Conservation (phyloP, 169 alveolate species). For the Plasmodium sp. region DNA sequence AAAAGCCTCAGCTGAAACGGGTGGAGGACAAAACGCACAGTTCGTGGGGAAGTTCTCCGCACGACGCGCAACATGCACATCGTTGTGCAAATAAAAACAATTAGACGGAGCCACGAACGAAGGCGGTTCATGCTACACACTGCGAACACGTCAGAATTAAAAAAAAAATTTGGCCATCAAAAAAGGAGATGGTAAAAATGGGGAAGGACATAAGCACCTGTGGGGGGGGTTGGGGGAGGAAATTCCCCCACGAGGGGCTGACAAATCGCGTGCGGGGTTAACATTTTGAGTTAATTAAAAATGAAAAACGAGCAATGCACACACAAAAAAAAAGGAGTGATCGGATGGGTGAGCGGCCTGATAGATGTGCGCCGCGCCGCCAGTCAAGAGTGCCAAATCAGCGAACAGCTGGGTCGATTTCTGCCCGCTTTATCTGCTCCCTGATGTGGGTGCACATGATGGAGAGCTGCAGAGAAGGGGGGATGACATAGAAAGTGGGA, state of each 20-base stretch:
- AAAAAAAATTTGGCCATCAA: background rate
- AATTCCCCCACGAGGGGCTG: background rate
- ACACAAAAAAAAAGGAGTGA: background rate
- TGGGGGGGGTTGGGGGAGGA: background rate
- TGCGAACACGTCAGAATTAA: background rate
- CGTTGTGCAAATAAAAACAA: background rate
- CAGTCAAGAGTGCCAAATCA: background rate
- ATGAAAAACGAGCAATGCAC: background rate
- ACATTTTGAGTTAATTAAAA: constrained; percentile 19
- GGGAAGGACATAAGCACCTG: background rate
- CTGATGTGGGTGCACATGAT: constrained; percentile 21
- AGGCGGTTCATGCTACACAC: background rate
- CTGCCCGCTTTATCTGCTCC: constrained; percentile 51
- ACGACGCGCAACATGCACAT: background rate
- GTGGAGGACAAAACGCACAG: background rate
- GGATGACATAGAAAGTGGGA: background rate
- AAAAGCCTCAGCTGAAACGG: background rate
- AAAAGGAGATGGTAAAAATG: background rate
- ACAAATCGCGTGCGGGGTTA: background rate
- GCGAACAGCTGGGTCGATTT: constrained; percentile 10
- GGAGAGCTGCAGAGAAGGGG: constrained; percentile 4
- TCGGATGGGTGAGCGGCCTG: background rate
- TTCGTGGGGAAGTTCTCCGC: background rate
- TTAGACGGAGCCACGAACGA: background rate
- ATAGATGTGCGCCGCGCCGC: background rate